Evolutionary conservation across 2,329 filamentous ascomycete genomes (phyloP).

Genomic region (Xylariales sp.): DNA sequence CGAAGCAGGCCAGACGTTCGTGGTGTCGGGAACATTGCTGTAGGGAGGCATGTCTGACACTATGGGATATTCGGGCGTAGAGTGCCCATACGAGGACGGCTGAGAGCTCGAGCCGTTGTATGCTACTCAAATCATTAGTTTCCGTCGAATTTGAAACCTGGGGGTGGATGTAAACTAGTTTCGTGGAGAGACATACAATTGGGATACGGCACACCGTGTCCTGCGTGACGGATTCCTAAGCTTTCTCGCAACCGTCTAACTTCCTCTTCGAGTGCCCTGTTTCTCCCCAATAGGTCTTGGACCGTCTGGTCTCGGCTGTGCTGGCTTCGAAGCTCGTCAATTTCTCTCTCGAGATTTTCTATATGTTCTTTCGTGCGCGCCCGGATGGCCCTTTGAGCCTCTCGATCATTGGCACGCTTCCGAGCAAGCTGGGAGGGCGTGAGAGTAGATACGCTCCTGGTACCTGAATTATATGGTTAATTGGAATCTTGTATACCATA

Average conservation of each 20-base stretch:
- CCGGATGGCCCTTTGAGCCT: conserved; percentile 88
- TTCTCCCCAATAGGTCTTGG: conserved; percentile 63
- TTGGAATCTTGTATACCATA: not conserved
- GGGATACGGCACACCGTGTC: conserved; percentile 44
- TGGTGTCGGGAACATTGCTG: conserved; percentile 55
- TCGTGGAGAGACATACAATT: conserved; percentile 40
- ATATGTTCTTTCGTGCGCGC: conserved; percentile 90
- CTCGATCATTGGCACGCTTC: conserved; percentile 91
- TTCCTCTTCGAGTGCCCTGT: conserved; percentile 66
- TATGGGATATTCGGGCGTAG: conserved; percentile 57
- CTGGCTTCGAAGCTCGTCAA: conserved; percentile 73
- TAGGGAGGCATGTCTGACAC: conserved; percentile 58
- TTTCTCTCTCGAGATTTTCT: conserved; percentile 78
- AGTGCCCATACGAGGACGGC: conserved; percentile 57
- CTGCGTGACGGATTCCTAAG: conserved; percentile 55
- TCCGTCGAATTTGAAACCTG: not conserved
- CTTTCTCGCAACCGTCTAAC: conserved; percentile 59
- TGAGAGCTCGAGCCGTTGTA: conserved; percentile 55
- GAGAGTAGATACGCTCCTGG: conserved; percentile 85
- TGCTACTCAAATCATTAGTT: conserved; percentile 37
- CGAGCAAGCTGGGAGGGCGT: conserved; percentile 89
- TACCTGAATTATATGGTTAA: conserved; percentile 56
- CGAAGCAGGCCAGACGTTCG: conserved; percentile 60
- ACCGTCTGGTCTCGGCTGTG: conserved; percentile 63
- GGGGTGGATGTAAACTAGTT: not conserved